phyloP scores from a whole-genome alignment of 805 yeast species.

The Spathaspora girioi region DNA sequence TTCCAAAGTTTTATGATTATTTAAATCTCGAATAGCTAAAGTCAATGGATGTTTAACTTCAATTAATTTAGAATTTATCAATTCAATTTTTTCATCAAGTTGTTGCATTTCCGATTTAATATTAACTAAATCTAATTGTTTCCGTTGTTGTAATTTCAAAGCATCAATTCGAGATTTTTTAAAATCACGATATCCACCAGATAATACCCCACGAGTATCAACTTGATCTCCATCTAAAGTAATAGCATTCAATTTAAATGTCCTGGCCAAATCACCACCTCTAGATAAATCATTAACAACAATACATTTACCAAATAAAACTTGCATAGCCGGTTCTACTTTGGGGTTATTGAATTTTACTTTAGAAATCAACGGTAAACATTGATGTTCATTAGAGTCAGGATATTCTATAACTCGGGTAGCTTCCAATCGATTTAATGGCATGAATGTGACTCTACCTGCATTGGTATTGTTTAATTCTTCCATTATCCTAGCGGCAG shows the following conservation, averaged over 20 bases:
- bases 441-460: constrained; percentile 90
- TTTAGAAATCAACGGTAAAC: constrained; percentile 75
- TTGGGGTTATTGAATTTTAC: constrained; percentile 47
- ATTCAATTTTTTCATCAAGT: constrained; percentile 34
- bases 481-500: constrained; percentile 77
- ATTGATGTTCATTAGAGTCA: constrained; percentile 49
- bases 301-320: constrained; percentile 77
- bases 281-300: constrained; percentile 67
- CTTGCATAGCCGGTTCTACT: constrained; percentile 65
- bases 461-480: constrained; percentile 64
- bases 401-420: constrained; percentile 51
- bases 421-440: constrained; percentile 67
- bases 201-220: constrained; percentile 76
- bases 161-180: constrained; percentile 68
- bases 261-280: constrained; percentile 65
- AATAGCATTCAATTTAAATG: constrained; percentile 64
- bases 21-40: constrained; percentile 34
- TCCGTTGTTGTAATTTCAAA: constrained; percentile 51
- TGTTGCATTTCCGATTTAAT: constrained; percentile 36
- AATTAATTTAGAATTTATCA: constrained; percentile 52
- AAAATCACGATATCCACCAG: constrained; percentile 83
- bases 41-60: constrained; percentile 43
- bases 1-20: constrained; percentile 39
- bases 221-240: constrained; percentile 92
- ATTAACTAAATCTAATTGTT: constrained; percentile 43